phyloP scores from a whole-genome alignment of 371 early-diverging fungal genomes.

The Rhizopus stolonifer region DNA sequence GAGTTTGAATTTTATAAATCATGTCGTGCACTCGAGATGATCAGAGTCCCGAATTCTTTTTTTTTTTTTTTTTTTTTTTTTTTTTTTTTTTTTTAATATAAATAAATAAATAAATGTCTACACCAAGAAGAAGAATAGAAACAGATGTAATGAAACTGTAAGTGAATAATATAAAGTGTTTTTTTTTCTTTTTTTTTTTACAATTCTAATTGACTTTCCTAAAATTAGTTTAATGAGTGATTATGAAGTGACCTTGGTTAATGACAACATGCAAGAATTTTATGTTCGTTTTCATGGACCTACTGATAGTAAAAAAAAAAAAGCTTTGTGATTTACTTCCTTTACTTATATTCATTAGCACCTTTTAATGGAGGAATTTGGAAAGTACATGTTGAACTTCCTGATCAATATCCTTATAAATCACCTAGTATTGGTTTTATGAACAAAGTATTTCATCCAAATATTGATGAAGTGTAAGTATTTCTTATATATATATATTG shows the following conservation, averaged over 20 bases:
- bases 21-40: no score
- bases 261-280: conserved; percentile 99
- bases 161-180: no score
- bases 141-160: conserved; percentile 99
- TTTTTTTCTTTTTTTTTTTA: neutral
- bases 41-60: neutral
- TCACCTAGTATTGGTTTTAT: conserved; percentile 99
- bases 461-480: conserved; percentile 97
- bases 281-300: conserved; percentile 94
- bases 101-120: conserved; percentile 61
- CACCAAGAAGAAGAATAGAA: conserved; percentile 91
- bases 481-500: neutral
- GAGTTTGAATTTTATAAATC: no score
- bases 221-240: conserved; percentile 91
- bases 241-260: conserved; percentile 96
- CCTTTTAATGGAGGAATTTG: conserved; percentile 95
- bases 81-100: neutral
- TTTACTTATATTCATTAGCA: conserved; percentile 50
- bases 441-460: conserved; percentile 99
- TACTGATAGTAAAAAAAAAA: conserved; percentile 76
- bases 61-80: neutral
- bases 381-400: conserved; percentile 98
- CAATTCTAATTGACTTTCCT: no score
- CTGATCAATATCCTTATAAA: conserved; percentile 99
- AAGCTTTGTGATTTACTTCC: neutral